Evolutionary conservation across 768 basidiomycete species (phyloP).

Genomic region (Strobilomyces confusus): DNA sequence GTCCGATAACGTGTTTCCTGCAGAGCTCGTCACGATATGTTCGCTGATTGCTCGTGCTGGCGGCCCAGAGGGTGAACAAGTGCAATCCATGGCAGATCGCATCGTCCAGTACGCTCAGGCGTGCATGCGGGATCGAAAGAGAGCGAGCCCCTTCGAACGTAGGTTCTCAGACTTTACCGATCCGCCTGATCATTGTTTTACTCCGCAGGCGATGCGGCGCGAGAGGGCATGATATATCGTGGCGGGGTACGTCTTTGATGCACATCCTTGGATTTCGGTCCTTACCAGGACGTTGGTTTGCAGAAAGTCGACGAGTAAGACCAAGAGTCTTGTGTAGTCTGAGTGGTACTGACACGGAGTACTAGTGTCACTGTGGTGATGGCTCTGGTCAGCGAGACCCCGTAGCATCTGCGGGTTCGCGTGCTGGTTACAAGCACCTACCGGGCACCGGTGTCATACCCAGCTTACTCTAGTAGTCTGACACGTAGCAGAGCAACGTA

Average conservation of each 20-base stretch:
- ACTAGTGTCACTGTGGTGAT: slow-evolving; percentile 68
- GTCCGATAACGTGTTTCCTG: slow-evolving; percentile 57
- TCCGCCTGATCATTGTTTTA: slow-evolving; percentile 4
- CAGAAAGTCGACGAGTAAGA: slow-evolving; percentile 83
- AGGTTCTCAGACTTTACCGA: slow-evolving; percentile 25
- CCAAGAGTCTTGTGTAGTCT: neutral
- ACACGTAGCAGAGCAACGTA: too few species aligned
- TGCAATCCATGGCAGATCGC: slow-evolving; percentile 68
- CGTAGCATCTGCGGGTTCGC: slow-evolving; percentile 24
- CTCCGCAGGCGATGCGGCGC: slow-evolving; percentile 53
- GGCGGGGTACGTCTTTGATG: slow-evolving; percentile 62
- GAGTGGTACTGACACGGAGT: slow-evolving; percentile 8
- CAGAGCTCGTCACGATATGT: slow-evolving; percentile 69
- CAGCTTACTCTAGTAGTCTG: neutral
- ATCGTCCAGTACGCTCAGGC: slow-evolving; percentile 63
- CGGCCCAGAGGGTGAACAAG: slow-evolving; percentile 55
- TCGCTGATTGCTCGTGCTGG: slow-evolving; percentile 56
- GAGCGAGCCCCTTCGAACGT: slow-evolving; percentile 76
- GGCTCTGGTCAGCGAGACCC: slow-evolving; percentile 62
- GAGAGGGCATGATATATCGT: slow-evolving; percentile 59
- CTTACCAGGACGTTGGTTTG: slow-evolving; percentile 1
- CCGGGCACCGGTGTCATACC: neutral
- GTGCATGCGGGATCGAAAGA: slow-evolving; percentile 64
- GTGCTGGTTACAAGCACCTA: neutral
- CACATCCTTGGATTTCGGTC: slow-evolving; percentile 4